Evolutionary conservation across 768 basidiomycete genomes (phyloP).

Genomic region (Phaffia australis): DNA sequence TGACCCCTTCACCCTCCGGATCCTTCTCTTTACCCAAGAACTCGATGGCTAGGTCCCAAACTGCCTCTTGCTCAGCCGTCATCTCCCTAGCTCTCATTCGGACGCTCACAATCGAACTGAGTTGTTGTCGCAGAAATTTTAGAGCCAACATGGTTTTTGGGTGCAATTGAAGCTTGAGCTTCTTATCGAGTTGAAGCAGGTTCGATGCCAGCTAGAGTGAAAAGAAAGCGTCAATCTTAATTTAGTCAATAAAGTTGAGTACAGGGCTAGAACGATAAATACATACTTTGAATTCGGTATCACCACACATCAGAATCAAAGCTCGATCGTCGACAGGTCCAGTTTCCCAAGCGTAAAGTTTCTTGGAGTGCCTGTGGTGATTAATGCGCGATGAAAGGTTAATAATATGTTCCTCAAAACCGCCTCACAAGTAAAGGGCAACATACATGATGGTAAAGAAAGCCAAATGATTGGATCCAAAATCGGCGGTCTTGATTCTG

Average conservation of each 20-base stretch:
- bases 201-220: conserved; percentile 54
- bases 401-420: not conserved
- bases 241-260: conserved; percentile 1
- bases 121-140: conserved; percentile 60
- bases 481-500: conserved; percentile 52
- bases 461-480: conserved; percentile 60
- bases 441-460: conserved; percentile 83
- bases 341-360: conserved; percentile 76
- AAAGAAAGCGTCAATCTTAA: not conserved
- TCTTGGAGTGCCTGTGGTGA: conserved; percentile 74
- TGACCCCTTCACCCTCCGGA: not conserved
- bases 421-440: not conserved
- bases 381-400: conserved; percentile 18
- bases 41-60: conserved; percentile 62
- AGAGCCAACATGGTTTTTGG: conserved; percentile 69
- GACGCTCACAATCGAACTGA: conserved; percentile 48
- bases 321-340: conserved; percentile 76
- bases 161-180: conserved; percentile 58
- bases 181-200: conserved; percentile 68
- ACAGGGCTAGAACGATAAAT: not conserved
- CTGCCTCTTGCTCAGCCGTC: conserved; percentile 50
- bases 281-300: conserved; percentile 72
- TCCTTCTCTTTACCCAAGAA: conserved; percentile 28
- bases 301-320: conserved; percentile 74
- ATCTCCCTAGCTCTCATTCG: conserved; percentile 57